phyloP scores from a whole-genome alignment of 1,284 basidiomycete species.

The Austroboletus niveus region DNA sequence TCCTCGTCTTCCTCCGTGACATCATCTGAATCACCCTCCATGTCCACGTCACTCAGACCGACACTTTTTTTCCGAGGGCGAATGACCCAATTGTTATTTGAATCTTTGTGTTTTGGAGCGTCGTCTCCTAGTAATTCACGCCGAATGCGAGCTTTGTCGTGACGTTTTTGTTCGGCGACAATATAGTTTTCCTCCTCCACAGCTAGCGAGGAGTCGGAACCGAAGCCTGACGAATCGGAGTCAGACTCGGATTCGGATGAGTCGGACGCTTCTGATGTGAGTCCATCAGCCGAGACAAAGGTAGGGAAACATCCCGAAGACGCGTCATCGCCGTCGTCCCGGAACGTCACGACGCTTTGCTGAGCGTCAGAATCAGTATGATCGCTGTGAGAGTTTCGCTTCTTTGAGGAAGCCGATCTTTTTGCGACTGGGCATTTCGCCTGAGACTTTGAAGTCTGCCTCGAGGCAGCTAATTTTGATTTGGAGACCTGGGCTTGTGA shows the following conservation, averaged over 20 bases:
- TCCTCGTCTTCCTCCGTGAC: slow-evolving; percentile 50
- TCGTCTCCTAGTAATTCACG: slow-evolving; percentile 57
- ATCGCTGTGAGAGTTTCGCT: slow-evolving; percentile 29
- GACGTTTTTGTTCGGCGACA: slow-evolving; percentile 43
- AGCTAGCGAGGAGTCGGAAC: slow-evolving; percentile 55
- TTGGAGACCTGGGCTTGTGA: slow-evolving; percentile 20
- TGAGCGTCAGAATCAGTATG: slow-evolving; percentile 35
- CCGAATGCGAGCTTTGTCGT: slow-evolving; percentile 48
- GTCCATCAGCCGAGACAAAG: slow-evolving; percentile 61
- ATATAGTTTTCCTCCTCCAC: slow-evolving; percentile 65
- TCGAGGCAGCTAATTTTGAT: slow-evolving; percentile 36
- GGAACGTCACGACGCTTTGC: slow-evolving; percentile 12
- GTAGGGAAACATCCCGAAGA: slow-evolving; percentile 56
- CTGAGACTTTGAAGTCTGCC: slow-evolving; percentile 33
- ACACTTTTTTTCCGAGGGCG: slow-evolving; percentile 66
- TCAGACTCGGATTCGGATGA: slow-evolving; percentile 38
- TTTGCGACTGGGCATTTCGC: slow-evolving; percentile 41
- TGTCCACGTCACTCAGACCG: slow-evolving; percentile 55
- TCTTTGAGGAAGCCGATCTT: slow-evolving; percentile 33
- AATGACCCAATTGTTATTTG: slow-evolving; percentile 63
- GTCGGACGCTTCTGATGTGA: slow-evolving; percentile 46
- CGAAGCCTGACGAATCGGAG: slow-evolving; percentile 42
- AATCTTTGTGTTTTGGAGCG: slow-evolving; percentile 44
- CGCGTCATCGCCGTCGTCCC: slow-evolving; percentile 34
- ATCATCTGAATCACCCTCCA: slow-evolving; percentile 52